Evolutionary conservation across 164 flowering plant species (phyloP).

Genomic region (Chimonanthus salicifolius): DNA sequence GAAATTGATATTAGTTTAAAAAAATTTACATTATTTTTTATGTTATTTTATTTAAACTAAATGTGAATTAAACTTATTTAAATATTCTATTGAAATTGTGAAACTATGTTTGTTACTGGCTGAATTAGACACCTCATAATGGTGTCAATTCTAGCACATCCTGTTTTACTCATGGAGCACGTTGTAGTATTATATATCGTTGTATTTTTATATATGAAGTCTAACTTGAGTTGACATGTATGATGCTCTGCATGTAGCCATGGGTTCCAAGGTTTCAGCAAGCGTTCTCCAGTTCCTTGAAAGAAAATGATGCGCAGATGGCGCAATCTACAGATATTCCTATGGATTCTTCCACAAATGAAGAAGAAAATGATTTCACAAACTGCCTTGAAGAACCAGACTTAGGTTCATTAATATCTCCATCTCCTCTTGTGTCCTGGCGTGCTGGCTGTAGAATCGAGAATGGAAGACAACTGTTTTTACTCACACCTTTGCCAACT

Average conservation of each 20-base stretch:
- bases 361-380: slow-evolving; percentile 18
- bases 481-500: slow-evolving; percentile 78
- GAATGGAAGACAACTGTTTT: slow-evolving; percentile 66
- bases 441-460: slow-evolving; percentile 53
- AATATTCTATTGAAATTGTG: too few relatives aligned
- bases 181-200: neutral
- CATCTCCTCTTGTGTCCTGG: slow-evolving; percentile 98
- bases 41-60: too few relatives aligned
- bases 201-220: neutral
- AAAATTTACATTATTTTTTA: too few relatives aligned
- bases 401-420: slow-evolving; percentile 50
- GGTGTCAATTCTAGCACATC: too few relatives aligned
- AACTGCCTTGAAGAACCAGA: slow-evolving; percentile 37
- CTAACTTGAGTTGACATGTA: neutral
- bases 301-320: slow-evolving; percentile 22
- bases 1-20: too few relatives aligned
- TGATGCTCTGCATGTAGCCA: slow-evolving; percentile 37
- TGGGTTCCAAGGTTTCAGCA: slow-evolving; percentile 70
- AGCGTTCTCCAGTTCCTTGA: slow-evolving; percentile 26
- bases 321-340: slow-evolving; percentile 16
- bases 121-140: too few relatives aligned
- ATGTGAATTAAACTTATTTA: too few relatives aligned
- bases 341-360: slow-evolving; percentile 15
- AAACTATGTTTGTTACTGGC: too few relatives aligned
- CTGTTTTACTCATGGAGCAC: too few relatives aligned